Base-by-base conservation (phyloP, 257 asterid genomes). In the Prunella vulgaris region DNA sequence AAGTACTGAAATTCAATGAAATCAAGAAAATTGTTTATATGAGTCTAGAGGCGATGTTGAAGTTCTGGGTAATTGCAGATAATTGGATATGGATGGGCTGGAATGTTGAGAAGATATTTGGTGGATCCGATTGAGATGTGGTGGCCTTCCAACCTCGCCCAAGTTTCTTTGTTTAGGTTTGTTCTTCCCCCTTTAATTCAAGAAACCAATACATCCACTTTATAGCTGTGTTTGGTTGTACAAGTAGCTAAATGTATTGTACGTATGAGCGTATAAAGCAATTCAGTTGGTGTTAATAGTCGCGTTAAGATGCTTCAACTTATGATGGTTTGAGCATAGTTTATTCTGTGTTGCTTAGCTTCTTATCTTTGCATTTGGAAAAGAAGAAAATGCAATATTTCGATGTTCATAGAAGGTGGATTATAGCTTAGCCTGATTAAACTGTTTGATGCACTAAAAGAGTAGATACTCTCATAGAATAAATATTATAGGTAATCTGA, bases 61-160 rank as follows among this genome's bases (percentile, higher is more conserved):
- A 10, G 10, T 10, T 20, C 4, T 51, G 58, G 24, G 10, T 51
- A 2, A 21, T 22, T 81, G 80, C 92, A 94, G 99, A 68, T 94
- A 62, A 38, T 94, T 77, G 99, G 99, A 3, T 94, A 91, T 82
- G 97, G 99, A 79, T 94, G 99, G 99, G 99, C 99, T 21, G 99
- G 99, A 52, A 86, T 94, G 91, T 74, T 94, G 87, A 85, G 97
- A 21, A 91, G 75, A 64, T 94, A 87, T 69, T 82, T 94, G 78
- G 96, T 94, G 66, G 97, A 94, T 76, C 99, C 99, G 17, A 96
- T 85, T 62, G 95, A 89, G 77, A 94, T 94, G 99, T 94, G 99
- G 99, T 94, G 99, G 99, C 97, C 99, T 13, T 76, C 95, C 17
- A 91, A 90, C 73, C 96, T 94, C 44, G 99, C 97, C 84, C 99